Conservation (phyloP, 2,329 filamentous ascomycete species). For the Plectosphaerella plurivora region DNA sequence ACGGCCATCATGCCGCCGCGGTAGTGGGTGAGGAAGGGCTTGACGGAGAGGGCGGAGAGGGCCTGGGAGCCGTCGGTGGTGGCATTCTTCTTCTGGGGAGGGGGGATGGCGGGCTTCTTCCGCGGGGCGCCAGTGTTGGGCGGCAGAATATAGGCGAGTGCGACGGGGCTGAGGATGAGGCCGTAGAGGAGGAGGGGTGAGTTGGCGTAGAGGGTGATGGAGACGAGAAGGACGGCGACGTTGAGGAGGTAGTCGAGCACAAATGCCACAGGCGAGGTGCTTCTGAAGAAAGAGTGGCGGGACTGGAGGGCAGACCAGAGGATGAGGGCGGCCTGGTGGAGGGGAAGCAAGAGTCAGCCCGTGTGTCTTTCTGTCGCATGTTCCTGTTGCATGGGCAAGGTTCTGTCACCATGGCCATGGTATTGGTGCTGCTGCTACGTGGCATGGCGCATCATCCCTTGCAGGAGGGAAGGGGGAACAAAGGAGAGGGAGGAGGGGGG, state of each 20-base stretch:
- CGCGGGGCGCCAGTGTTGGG: slow-evolving; percentile 30
- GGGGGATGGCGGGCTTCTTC: slow-evolving; percentile 46
- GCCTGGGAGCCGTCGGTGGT: slow-evolving; percentile 9
- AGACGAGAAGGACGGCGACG: slow-evolving; percentile 74
- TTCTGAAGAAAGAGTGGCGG: slow-evolving; percentile 76
- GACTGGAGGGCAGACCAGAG: slow-evolving; percentile 88
- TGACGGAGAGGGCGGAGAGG: slow-evolving; percentile 63
- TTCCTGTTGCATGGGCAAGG: slow-evolving; percentile 4
- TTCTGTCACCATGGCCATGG: not conserved
- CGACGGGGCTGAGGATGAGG: slow-evolving; percentile 68
- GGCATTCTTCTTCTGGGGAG: slow-evolving; percentile 17
- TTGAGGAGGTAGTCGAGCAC: slow-evolving; percentile 85
- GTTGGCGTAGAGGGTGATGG: slow-evolving; percentile 78
- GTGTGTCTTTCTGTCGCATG: slow-evolving; percentile 8
- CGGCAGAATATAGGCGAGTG: slow-evolving; percentile 55
- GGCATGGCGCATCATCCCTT: not conserved
- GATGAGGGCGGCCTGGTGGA: slow-evolving; percentile 66
- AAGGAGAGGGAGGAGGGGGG: not conserved
- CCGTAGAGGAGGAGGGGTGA: slow-evolving; percentile 69
- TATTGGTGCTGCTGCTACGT: not conserved
- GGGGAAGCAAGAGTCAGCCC: slow-evolving; percentile 13
- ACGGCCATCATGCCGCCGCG: slow-evolving; percentile 86
- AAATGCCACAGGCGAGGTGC: slow-evolving; percentile 64
- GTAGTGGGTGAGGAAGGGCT: slow-evolving; percentile 90
- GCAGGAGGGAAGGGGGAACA: not conserved